phyloP scores from a whole-genome alignment of 345 rosid genomes.

The Mercurialis annua region DNA sequence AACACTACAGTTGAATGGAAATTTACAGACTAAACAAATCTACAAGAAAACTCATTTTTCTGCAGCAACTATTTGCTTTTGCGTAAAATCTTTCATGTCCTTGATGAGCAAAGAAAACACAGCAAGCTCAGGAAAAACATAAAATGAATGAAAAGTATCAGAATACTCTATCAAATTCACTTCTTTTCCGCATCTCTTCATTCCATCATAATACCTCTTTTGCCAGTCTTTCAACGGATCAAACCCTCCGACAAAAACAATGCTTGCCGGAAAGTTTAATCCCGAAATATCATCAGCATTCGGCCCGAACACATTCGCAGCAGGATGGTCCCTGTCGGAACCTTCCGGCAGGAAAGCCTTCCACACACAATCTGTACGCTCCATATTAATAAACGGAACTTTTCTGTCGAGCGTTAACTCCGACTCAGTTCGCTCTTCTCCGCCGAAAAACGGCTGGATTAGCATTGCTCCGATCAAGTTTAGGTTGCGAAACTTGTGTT shows the following conservation, averaged over 20 bases:
- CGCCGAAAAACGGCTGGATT: conserved; percentile 18
- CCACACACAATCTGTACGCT: conserved; percentile 14
- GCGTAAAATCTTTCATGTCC: too few relatives aligned
- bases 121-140: too few relatives aligned
- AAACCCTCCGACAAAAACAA: conserved; percentile 14
- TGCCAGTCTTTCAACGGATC: conserved; percentile 19
- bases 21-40: too few relatives aligned
- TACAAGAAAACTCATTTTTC: too few relatives aligned
- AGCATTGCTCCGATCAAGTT: background rate
- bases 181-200: conserved; percentile 11
- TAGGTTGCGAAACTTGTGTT: background rate
- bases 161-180: conserved; percentile 12
- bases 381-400: background rate
- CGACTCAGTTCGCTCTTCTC: conserved; percentile 18
- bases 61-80: too few relatives aligned
- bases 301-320: conserved; percentile 13
- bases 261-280: background rate
- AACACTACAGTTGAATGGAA: too few relatives aligned
- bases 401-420: background rate
- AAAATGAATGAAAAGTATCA: too few relatives aligned
- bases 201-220: conserved; percentile 14
- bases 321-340: conserved; percentile 18
- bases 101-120: too few relatives aligned
- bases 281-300: conserved; percentile 8
- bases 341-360: conserved; percentile 14